Conservation (phyloP, 768 basidiomycete species). For the Chalciporus sphaerocephalus region DNA sequence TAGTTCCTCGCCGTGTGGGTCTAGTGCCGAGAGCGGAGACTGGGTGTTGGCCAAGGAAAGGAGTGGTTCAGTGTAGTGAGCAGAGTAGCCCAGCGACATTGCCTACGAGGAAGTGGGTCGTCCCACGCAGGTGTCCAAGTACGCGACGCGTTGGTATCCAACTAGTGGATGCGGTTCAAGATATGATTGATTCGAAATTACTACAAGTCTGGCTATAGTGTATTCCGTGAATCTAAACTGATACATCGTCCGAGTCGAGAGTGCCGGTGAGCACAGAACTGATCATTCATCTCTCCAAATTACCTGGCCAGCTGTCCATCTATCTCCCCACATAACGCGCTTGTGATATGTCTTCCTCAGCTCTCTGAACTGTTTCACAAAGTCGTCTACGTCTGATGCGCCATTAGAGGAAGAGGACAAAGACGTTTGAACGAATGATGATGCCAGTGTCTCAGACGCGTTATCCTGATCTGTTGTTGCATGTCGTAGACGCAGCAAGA, state of each 20-base stretch:
- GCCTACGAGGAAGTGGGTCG: background rate
- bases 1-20: conserved; percentile 7
- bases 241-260: too few relatives aligned
- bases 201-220: background rate
- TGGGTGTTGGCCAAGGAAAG: conserved; percentile 14
- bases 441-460: conserved; percentile 76
- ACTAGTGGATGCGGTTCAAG: conserved; percentile 4
- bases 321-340: conserved; percentile 82
- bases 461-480: conserved; percentile 90
- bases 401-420: conserved; percentile 28
- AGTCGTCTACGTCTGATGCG: conserved; percentile 68
- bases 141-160: too few relatives aligned
- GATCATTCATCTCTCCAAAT: conserved; percentile 67
- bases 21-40: conserved; percentile 6
- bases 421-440: conserved; percentile 72
- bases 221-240: too few relatives aligned
- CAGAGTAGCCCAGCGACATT: conserved; percentile 21
- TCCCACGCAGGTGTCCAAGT: background rate
- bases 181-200: too few relatives aligned
- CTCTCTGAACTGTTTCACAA: conserved; percentile 85
- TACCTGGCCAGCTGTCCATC: conserved; percentile 83
- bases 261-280: too few relatives aligned
- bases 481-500: conserved; percentile 82
- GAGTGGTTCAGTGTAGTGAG: conserved; percentile 27
- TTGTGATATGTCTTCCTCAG: conserved; percentile 90